Evolutionary conservation across 495 filamentous ascomycete genomes (phyloP), one percentile per base, ranked within the genome.

Genomic region (Terfezia claveryi): DNA sequence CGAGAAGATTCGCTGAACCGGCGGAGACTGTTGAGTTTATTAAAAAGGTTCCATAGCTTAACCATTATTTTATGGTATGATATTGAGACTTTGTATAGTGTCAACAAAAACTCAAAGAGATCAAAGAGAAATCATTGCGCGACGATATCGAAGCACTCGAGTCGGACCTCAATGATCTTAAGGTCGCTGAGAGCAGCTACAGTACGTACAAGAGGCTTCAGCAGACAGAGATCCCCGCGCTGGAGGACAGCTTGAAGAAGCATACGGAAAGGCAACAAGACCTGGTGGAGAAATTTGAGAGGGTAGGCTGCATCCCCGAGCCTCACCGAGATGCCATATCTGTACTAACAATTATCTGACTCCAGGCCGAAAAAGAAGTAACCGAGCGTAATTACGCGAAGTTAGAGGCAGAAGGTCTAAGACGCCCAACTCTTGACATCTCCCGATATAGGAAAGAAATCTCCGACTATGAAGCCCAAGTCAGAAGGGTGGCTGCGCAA

Each of bases 351-450:
- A 0, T 32, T 2, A 32, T 1, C 14, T n/a, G 44, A 20, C 50
- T 7, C 16, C 50, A 66, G 63, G 41, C 54, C 7, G 63, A 62
- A 27, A 62, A 59, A 61, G 50, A 51, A 23, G 80, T 94, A 59
- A 73, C 72, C 51, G 74, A 83, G 52, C 76, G 70, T 23, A 70
- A 75, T 50, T 75, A 81, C 27, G 76, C 73, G 49, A 84, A 78
- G 64, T 74, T 76, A 57, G 86, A 93, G 50, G 71, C 85, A 10
- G 86, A 94, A 59, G 71, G 76, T 17, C 72, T 95, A 44, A 72
- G 72, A 51, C 84, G 81, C 59, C 83, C 82, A 1, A 82, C 94
- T 2, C 72, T 73, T 53, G 83, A 77, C 58, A 93, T 96, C 57
- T 70, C 75, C 23, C 80, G 82, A 65, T 80, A 81, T 44, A 70